Evolutionary conservation across 106 monocot species (phyloP), one percentile per base, ranked within the genome.

Genomic region (Platanthera zijinensis): DNA sequence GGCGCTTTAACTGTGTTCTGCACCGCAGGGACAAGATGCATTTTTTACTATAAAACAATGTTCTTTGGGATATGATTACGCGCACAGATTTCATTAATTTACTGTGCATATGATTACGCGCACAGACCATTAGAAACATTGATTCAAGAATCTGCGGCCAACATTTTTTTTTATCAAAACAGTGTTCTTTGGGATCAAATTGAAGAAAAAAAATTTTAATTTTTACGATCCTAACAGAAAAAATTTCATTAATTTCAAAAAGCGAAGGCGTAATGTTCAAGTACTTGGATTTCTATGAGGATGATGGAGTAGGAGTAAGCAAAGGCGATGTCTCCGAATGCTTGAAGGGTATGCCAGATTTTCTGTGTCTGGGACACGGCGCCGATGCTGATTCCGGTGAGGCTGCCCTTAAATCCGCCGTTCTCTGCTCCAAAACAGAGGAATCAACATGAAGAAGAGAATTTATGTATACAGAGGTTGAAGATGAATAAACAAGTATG

Each of bases 221-320:
- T 39, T 39, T 39, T 39, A 39, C 39, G 39, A 39, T 39, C 39
- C 39, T 39, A 39, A 39, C 39, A 39, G 3, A 39, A 39, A 39
- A 39, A 0, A 39, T 39, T 39, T 39, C 39, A 39, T 39, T 25
- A 25, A 25, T 25, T 25, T 25, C 25, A 25, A 0, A 0, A 25
- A 25, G 25, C 25, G 25, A 25, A 25, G 25, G 25, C 25, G 25
- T 25, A 25, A 0, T 25, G 25, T 25, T 25, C 0, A 25, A 13
- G 74, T 81, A 89, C 95, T 84, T 95, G 92, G 67, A 95, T 95
- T 73, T 95, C 95, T 48, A 95, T 95, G 79, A 95, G 92, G 80
- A 95, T 87, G 68, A 92, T 85, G 39, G 95, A 92, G 85, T 85
- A 95, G 57, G 95, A 95, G 83, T 95, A 95, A 19, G 95, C 95